Conservation (phyloP, 2,329 filamentous ascomycete species). For the Phyllosticta capitalensis region DNA sequence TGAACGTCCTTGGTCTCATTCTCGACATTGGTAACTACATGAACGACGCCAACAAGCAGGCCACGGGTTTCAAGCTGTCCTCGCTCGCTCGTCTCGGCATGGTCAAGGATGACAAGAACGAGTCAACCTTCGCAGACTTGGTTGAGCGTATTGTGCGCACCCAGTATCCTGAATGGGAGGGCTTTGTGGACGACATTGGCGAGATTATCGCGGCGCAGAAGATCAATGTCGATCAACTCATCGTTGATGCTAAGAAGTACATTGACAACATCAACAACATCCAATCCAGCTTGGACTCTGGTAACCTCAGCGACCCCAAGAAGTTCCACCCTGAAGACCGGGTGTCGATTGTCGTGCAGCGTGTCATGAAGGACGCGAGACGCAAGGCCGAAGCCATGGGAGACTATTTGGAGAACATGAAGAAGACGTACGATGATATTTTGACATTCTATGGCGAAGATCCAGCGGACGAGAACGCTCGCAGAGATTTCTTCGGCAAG, state of each 20-base stretch:
- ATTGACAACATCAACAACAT: conserved; percentile 93
- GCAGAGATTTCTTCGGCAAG: conserved; percentile 91
- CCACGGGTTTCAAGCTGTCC: conserved; percentile 93
- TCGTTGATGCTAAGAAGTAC: conserved; percentile 79
- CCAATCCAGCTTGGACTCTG: conserved; percentile 81
- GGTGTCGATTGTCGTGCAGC: conserved; percentile 81
- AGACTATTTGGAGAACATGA: conserved; percentile 88
- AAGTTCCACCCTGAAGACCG: conserved; percentile 97
- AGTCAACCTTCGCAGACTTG: conserved; percentile 88
- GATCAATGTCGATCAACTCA: conserved; percentile 88
- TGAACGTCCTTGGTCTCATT: conserved; percentile 93
- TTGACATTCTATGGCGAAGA: conserved; percentile 97
- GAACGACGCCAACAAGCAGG: conserved; percentile 99
- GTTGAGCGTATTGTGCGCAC: conserved; percentile 94
- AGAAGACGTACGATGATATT: conserved; percentile 83
- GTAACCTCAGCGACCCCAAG: conserved; percentile 91
- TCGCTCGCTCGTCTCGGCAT: conserved; percentile 87
- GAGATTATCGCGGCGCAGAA: conserved; percentile 75
- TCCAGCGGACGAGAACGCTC: conserved; percentile 78
- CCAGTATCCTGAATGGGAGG: conserved; percentile 93
- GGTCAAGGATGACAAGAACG: conserved; percentile 99
- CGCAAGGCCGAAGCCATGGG: conserved; percentile 94
- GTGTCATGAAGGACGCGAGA: conserved; percentile 91
- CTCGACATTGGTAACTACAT: conserved; percentile 99
- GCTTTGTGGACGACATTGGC: conserved; percentile 73